phyloP scores from a whole-genome alignment of 108 stramenopile species.

The Asterionellopsis glacialis region DNA sequence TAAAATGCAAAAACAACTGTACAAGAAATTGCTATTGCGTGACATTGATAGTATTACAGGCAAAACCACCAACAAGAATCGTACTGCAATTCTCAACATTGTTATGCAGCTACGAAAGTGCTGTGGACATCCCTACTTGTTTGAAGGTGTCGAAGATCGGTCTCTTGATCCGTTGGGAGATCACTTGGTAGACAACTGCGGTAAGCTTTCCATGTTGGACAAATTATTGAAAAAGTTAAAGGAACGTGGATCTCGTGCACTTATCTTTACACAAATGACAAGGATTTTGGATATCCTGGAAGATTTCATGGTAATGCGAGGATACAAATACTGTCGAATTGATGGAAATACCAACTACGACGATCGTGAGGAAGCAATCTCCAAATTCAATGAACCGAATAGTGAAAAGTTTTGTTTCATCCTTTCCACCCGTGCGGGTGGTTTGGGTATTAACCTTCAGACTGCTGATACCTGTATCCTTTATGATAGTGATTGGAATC shows the following conservation, averaged over 20 bases:
- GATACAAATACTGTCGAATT: slow-evolving; percentile 93
- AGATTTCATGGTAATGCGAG: slow-evolving; percentile 83
- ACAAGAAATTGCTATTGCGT: slow-evolving; percentile 85
- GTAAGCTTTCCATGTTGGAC: slow-evolving; percentile 85
- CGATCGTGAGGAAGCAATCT: slow-evolving; percentile 88
- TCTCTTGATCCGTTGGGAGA: slow-evolving; percentile 84
- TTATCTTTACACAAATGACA: slow-evolving; percentile 99
- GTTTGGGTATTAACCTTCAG: slow-evolving; percentile 90
- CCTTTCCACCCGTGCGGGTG: slow-evolving; percentile 91
- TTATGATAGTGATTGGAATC: slow-evolving; percentile 97
- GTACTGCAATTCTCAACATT: slow-evolving; percentile 88
- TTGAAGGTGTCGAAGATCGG: slow-evolving; percentile 93
- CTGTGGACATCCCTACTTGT: slow-evolving; percentile 98
- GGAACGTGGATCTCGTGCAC: slow-evolving; percentile 86
- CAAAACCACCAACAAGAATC: slow-evolving; percentile 57
- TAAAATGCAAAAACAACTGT: slow-evolving; percentile 88
- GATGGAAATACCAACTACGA: slow-evolving; percentile 97
- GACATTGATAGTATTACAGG: slow-evolving; percentile 83
- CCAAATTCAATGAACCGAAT: slow-evolving; percentile 86
- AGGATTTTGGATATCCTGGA: slow-evolving; percentile 93
- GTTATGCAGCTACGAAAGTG: slow-evolving; percentile 99
- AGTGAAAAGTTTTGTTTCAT: slow-evolving; percentile 89
- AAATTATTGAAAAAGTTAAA: slow-evolving; percentile 81
- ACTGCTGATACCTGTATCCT: slow-evolving; percentile 90
- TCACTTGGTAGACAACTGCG: slow-evolving; percentile 83